Base-by-base conservation (phyloP, 495 filamentous ascomycete genomes). In the Pseudoneurospora amorphoporcata region DNA sequence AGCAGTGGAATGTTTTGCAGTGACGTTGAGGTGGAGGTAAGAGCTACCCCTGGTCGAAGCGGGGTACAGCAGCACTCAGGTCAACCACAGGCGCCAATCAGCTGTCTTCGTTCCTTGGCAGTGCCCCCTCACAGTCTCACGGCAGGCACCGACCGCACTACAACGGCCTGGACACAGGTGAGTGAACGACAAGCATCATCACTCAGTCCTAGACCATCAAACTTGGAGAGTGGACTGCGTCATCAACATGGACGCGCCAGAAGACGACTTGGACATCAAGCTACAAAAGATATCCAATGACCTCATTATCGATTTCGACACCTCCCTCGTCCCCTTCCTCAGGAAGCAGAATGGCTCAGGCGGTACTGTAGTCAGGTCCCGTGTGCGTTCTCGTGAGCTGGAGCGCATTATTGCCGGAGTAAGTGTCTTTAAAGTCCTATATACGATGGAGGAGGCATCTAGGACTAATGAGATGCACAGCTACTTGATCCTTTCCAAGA, bases 401-500 rank as follows among this genome's bases (percentile, higher is more conserved):
- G 75, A 81, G n/a, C 82, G 84, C 9, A 72, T 87, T 68, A 78
- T 85, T 65, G 77, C 75, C 2, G 74, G 84, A 71, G 86, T 88
- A 76, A 78, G 80, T 72, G n/a, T 9, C 68, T 3, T 39, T 1
- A 8, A 35, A 19, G 32, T 43, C 23, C 23, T 35, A 71, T 5
- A 72, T 32, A 5, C 29, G 0, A 23, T 72, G 19, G 53, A 12
- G 23, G 23, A 23, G 23, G 23, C 9, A 69, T 37, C 17, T 39
- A n/a, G 38, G 42, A 29, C 76, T 83, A 42, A 80, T 70, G 43
- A 47, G 29, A 32, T 12, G 12, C 71, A 5, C 39, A 81, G 81
- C 81, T 97, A 85, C 86, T 99, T 40, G 94, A 97, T 73, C 92
- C 91, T 42, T 98, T 98, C 78, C 95, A 97, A 85, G 95, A 98